Evolutionary conservation across 2,329 filamentous ascomycete species (phyloP), one percentile per base, ranked within the genome.

Genomic region (Aspergillus floridensis): DNA sequence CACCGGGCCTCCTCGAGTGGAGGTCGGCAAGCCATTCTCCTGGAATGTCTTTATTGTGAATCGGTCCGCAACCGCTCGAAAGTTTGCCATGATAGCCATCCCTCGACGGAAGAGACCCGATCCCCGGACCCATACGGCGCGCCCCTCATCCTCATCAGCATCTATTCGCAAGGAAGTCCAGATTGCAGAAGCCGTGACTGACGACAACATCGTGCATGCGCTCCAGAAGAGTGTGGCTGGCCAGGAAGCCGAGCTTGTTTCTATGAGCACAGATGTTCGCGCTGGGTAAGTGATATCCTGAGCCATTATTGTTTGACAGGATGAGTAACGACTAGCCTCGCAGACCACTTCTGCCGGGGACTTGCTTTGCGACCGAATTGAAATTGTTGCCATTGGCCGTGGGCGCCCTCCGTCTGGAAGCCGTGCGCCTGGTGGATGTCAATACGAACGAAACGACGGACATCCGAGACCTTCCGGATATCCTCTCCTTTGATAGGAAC

Each of bases 1-100:
- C 63, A 80, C 80, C 5, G 82, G 82, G 0, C 83, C 84, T 4
- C 69, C 74, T 5, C 74, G 70, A 16, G 81, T 83, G 11, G 68
- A 74, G 8, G 79, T 84, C n/a, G 82, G 82, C 12, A 74, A 80
- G 41, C 74, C 79, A 3, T 86, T 88, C 66, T 75, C 76, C 8
- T 84, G 85, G 80, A 75, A 79, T 44, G 75, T 87, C 4, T 84
- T 87, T 60, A 81, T 87, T 44, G 80, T 86, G 57, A 88, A 88
- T 64, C 80, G 81, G 12, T 86, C 83, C 14, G 71, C 75, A n/a
- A 78, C 79, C 52, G 67, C 76, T 21, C 79, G 83, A 3, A 83
- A 83, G 63, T 79, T 88, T 53, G 81, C 82, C 6, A 74, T 88
- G 46, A 70, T 83, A 21, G 80, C 81, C 1, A 76, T 86, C 16